These are phyloP conservation scores for Puccinia polysora DNA, from an alignment of 1,284 basidiomycete genomes.

Conservation along the genomic window DNA sequence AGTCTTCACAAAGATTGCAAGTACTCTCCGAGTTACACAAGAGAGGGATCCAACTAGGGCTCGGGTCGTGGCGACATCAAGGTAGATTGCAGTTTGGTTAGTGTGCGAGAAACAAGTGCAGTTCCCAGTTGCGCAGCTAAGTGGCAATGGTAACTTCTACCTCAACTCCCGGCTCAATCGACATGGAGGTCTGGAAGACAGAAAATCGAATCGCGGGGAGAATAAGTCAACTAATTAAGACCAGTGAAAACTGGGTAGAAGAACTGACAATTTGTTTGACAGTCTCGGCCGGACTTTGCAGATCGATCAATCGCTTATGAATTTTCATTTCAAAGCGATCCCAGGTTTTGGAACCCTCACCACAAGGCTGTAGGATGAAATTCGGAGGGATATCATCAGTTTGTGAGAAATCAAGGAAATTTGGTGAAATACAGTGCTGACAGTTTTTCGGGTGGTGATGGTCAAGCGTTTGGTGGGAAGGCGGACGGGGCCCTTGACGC, in stretches of 20 bases:
- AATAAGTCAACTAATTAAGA: not conserved
- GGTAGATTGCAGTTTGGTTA: too few species aligned
- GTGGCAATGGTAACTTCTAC: slow-evolving; percentile 48
- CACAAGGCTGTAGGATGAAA: slow-evolving; percentile 68
- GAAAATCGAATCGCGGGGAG: too few species aligned
- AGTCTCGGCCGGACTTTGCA: slow-evolving; percentile 96
- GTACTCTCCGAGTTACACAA: too few species aligned
- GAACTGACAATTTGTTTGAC: slow-evolving; percentile 95
- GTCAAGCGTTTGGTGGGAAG: slow-evolving; percentile 97
- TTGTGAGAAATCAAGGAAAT: too few species aligned
- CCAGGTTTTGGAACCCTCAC: slow-evolving; percentile 99
- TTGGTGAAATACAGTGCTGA: too few species aligned
- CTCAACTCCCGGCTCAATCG: slow-evolving; percentile 46
- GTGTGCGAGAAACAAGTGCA: not conserved
- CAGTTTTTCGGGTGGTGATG: slow-evolving; percentile 87
- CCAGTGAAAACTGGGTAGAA: not conserved
- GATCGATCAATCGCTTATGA: slow-evolving; percentile 99
- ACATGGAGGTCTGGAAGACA: slow-evolving; percentile 47
- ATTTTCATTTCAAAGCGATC: slow-evolving; percentile 99
- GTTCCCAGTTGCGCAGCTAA: not conserved
- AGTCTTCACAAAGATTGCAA: too few species aligned
- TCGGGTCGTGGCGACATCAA: too few species aligned
- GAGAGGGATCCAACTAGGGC: too few species aligned
- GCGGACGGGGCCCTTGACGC: slow-evolving; percentile 97
- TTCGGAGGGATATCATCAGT: not conserved